Evolutionary conservation across 202 grass and related monocot genomes (phyloP), one percentile per base, ranked within the genome.

Genomic region (Elaeis oleifera): DNA sequence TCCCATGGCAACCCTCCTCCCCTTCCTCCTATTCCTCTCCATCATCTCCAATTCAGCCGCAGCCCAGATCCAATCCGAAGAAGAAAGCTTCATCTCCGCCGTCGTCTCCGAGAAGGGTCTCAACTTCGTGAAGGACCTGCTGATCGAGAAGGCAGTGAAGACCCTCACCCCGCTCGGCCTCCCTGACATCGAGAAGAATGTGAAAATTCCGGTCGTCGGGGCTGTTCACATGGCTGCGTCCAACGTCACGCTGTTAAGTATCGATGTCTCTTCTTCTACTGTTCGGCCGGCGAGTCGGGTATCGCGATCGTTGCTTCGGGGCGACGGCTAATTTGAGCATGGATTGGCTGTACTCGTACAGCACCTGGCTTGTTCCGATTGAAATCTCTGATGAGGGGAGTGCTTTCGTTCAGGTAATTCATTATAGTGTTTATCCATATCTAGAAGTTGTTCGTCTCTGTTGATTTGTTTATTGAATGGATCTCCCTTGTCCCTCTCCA

Each of bases 331-430:
- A 80, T 59, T 71, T 96, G 50, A 83, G 73, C 36, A 74, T 96
- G 87, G 63, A 77, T 71, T 96, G 92, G 92, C 78, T 56, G 1
- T 96, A 91, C 73, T 89, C 79, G 24, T 96, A 91, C 58, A 64
- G 23, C 28, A 64, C 79, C 32, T 96, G 81, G 84, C 2, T 96
- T 59, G 51, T 96, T 20, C 76, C 78, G 0, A 49, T 96, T 20
- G 80, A 90, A 71, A 83, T 96, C 31, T 89, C 81, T 16, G 87
- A 96, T 24, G 31, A 79, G 3, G 92, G 92, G 32, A 81, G 56
- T 64, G 87, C 92, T 59, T 89, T 85, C 21, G 63, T 96, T 88
- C 74, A 89, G 92, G 87, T 96, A 83, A 44, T 44, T 18, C 21
- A 49, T 2, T 48, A 5, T 1, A 3, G 53, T 54, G 19, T 59